Evolutionary conservation across 306 rosid species (phyloP).

Genomic region (Coriaria nepalensis): DNA sequence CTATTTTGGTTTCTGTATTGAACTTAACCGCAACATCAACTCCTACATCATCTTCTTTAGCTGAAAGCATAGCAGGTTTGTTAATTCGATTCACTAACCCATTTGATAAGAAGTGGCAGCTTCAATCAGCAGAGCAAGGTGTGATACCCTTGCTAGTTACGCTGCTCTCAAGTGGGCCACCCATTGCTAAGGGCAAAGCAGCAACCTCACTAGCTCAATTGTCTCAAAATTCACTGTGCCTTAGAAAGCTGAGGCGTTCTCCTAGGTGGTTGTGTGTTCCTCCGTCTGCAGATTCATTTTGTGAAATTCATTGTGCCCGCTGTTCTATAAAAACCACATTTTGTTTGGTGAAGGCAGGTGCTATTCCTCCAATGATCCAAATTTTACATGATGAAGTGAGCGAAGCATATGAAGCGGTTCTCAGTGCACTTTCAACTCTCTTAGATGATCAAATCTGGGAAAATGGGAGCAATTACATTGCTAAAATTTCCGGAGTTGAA

Average conservation of each 20-base stretch:
- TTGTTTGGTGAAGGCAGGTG: conserved; percentile 72
- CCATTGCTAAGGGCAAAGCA: conserved; percentile 48
- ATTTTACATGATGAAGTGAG: conserved; percentile 48
- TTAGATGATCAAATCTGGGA: conserved; percentile 67
- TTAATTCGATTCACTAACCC: conserved; percentile 59
- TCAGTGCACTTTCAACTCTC: conserved; percentile 57
- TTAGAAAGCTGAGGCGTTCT: conserved; percentile 29
- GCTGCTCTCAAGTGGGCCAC: conserved; percentile 46
- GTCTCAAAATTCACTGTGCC: conserved; percentile 56
- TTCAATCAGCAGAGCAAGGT: conserved; percentile 56
- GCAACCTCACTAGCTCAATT: conserved; percentile 68
- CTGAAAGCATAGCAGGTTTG: conserved; percentile 37
- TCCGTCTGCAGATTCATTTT: conserved; percentile 34
- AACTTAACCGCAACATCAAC: conserved; percentile 28
- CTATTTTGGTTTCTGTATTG: conserved; percentile 39
- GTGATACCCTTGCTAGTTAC: conserved; percentile 66
- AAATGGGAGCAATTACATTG: conserved; percentile 55
- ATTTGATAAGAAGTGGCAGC: conserved; percentile 63
- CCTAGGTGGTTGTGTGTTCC: conserved; percentile 59
- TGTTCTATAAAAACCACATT: conserved; percentile 58
- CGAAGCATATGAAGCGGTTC: conserved; percentile 64
- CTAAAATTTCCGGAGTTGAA: conserved; percentile 40
- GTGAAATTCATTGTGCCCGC: conserved; percentile 63
- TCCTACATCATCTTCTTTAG: conserved; percentile 18
- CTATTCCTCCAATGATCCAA: conserved; percentile 45